Evolutionary conservation across 495 filamentous ascomycete genomes (phyloP), one percentile per base, ranked within the genome.

Genomic region (Umbilicaria muhlenbergii): DNA sequence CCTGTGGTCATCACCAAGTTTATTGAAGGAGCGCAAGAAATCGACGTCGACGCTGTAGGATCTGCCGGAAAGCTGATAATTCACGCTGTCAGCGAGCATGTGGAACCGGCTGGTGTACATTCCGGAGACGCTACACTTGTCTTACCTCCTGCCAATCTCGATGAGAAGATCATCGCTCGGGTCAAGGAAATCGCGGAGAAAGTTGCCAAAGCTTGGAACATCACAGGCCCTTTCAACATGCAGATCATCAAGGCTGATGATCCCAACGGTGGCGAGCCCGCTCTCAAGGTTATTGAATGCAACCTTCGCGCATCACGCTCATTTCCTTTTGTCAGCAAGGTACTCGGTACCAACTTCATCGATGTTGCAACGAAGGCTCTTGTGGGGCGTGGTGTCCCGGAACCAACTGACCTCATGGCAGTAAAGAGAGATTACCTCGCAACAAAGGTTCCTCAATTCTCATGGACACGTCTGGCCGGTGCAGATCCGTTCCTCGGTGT

Each of bases 181-280:
- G 73, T 94, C 42, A 95, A 95, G 74, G 84, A 82, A 50, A 94
- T 96, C 48, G 89, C 91, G 11, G 62, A 86, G 65, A 96, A 94
- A 74, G 87, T 96, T 19, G 89, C 89, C 46, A 86, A 91, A 63
- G 89, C 91, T 37, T 94, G 89, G 85, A 88, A 69, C 55, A 95
- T 96, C 61, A 94, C 86, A 14, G 89, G 89, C 35, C 89, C 89
- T 32, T 96, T 95, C 76, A 96, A 96, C 71, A 95, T 96, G 91
- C 89, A 96, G 65, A 92, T 96, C 64, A 96, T 96, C 74, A 94
- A 94, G 67, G 87, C 84, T 36, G 68, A 81, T 4, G 66, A 80
- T 48, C 69, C 73, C 14, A 55, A 59, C n/a, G 80, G 78, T 39
- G 79, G 75, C 21, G 74, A 83, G 51, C 75, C 81, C 15, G 62